These are phyloP conservation scores for Beauveria brongniartii DNA, from an alignment of 2,329 filamentous ascomycete species.

Conservation along the genomic window DNA sequence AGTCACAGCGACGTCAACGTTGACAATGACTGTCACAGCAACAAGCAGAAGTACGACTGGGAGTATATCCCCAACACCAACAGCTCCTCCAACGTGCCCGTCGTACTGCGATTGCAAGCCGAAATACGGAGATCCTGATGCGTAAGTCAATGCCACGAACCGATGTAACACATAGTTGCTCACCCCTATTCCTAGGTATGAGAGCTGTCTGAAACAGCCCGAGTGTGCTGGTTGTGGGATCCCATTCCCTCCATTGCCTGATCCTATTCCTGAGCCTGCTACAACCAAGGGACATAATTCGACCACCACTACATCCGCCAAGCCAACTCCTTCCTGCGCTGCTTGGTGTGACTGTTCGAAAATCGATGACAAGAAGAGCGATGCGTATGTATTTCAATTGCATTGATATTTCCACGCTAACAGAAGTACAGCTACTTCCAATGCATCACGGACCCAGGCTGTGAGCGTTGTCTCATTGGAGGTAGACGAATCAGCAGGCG, in stretches of 20 bases:
- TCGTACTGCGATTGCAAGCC: slow-evolving; percentile 8
- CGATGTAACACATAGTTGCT: background rate
- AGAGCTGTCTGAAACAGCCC: slow-evolving; percentile 1
- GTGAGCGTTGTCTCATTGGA: slow-evolving; percentile 17
- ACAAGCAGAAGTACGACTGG: background rate
- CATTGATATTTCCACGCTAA: background rate
- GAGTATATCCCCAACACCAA: background rate
- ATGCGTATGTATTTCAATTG: slow-evolving; percentile 14
- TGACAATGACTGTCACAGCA: background rate
- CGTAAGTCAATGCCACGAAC: background rate
- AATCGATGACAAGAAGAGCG: slow-evolving; percentile 20
- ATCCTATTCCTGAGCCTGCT: background rate
- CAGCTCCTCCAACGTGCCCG: background rate
- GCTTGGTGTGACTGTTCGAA: slow-evolving; percentile 20
- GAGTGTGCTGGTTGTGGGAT: slow-evolving; percentile 8
- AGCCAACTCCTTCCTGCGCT: slow-evolving; percentile 13
- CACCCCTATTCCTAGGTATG: background rate
- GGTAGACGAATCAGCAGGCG: background rate
- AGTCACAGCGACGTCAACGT: background rate
- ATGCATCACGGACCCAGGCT: slow-evolving; percentile 20
- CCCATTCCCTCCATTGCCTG: slow-evolving; percentile 2
- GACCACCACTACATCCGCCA: background rate
- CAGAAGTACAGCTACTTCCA: slow-evolving; percentile 19
- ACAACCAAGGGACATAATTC: slow-evolving; percentile 15
- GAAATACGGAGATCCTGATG: slow-evolving; percentile 7